Conservation (phyloP, 257 asterid species). For the Salvia miltiorrhiza region DNA sequence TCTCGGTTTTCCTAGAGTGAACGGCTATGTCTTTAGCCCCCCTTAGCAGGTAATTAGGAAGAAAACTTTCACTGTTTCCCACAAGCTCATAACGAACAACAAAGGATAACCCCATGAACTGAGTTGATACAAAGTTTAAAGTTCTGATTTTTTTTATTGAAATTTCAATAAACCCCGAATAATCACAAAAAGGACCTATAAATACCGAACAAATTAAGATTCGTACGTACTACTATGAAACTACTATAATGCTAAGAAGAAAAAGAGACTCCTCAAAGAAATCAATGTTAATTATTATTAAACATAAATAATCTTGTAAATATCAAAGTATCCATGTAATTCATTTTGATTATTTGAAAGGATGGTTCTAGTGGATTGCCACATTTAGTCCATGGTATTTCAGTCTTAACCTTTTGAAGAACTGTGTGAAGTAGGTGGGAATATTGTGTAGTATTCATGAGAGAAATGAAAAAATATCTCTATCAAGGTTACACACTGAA, state of each 20-base stretch:
- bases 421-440: neutral
- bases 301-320: neutral
- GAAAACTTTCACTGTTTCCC: neutral
- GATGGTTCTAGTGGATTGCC: neutral
- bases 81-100: no score
- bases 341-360: neutral
- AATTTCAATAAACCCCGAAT: neutral
- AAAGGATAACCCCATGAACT: no score
- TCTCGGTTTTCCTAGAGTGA: neutral
- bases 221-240: neutral
- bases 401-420: neutral
- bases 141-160: neutral
- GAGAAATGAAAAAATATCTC: neutral
- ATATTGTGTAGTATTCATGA: neutral
- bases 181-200: neutral
- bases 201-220: neutral
- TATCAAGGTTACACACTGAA: neutral
- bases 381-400: no score
- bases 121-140: neutral
- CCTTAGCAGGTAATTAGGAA: neutral
- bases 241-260: neutral
- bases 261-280: neutral
- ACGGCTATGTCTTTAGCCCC: neutral
- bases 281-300: neutral
- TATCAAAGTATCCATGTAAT: neutral